Evolutionary conservation across 306 rosid species (phyloP).

Genomic region (Lagenaria siceraria): DNA sequence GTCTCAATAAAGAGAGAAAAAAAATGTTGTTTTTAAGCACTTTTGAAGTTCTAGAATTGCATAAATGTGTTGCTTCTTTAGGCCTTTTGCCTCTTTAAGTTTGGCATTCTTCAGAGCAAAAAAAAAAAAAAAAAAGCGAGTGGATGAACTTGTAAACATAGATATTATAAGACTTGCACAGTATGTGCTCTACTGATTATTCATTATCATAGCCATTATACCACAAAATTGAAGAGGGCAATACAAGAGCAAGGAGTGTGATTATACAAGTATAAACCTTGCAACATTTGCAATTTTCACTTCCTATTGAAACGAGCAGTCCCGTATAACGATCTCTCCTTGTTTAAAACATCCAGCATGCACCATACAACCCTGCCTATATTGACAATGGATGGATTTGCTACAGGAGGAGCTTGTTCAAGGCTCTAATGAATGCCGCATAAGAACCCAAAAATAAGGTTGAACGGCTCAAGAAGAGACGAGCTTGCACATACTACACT

Average conservation of each 20-base stretch:
- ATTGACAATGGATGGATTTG: not conserved
- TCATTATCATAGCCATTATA: slow-evolving; percentile 2
- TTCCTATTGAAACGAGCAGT: not conserved
- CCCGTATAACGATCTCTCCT: not conserved
- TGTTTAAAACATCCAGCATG: not conserved
- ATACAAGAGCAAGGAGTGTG: slow-evolving; percentile 3
- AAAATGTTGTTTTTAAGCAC: too few species aligned
- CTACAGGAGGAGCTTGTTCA: not conserved
- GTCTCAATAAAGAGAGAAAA: too few species aligned
- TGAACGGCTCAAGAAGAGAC: not conserved
- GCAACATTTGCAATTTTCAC: not conserved
- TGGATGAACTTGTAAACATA: not conserved
- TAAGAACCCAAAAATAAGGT: not conserved
- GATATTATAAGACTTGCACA: not conserved
- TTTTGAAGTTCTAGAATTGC: too few species aligned
- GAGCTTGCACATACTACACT: not conserved
- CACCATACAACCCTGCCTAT: not conserved
- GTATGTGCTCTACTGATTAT: not conserved
- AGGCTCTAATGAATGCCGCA: not conserved
- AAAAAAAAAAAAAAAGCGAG: not conserved
- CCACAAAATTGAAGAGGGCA: slow-evolving; percentile 4
- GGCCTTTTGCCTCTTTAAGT: not conserved
- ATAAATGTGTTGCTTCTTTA: not conserved
- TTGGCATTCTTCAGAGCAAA: not conserved
- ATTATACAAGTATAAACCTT: slow-evolving; percentile 5